These are phyloP conservation scores for Fonsecaea pugnacius DNA, from an alignment of 2,329 filamentous ascomycete genomes.

Conservation along the genomic window DNA sequence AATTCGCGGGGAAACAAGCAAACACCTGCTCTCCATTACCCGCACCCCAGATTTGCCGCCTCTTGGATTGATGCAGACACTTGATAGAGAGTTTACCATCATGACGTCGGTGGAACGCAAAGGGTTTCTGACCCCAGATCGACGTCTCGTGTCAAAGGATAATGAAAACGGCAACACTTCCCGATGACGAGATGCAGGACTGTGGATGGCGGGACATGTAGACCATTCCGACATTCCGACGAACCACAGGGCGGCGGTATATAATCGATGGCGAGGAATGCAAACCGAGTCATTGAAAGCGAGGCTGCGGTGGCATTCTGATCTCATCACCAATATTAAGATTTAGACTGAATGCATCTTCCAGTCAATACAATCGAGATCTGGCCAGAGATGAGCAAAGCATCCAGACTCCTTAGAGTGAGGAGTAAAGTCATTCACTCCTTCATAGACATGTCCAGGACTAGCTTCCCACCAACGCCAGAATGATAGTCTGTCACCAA, in stretches of 20 bases:
- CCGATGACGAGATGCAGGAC: neutral
- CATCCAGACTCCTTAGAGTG: neutral
- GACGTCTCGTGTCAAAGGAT: neutral
- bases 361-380: no score
- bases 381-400: neutral
- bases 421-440: neutral
- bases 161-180: neutral
- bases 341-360: neutral
- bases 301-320: neutral
- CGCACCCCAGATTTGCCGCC: neutral
- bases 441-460: conserved; percentile 14
- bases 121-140: neutral
- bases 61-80: neutral
- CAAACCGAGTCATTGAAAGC: neutral
- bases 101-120: neutral
- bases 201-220: neutral
- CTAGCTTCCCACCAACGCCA: conserved; percentile 31
- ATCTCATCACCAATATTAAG: neutral
- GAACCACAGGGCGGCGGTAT: neutral
- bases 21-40: conserved; percentile 1
- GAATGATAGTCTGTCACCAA: conserved; percentile 32
- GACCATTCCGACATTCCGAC: neutral
- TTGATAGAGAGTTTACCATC: neutral
- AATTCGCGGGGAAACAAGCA: conserved; percentile 4
- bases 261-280: neutral